These are phyloP conservation scores for Apium graveolens DNA, from an alignment of 129 eudicot species.

Conservation along the genomic window DNA sequence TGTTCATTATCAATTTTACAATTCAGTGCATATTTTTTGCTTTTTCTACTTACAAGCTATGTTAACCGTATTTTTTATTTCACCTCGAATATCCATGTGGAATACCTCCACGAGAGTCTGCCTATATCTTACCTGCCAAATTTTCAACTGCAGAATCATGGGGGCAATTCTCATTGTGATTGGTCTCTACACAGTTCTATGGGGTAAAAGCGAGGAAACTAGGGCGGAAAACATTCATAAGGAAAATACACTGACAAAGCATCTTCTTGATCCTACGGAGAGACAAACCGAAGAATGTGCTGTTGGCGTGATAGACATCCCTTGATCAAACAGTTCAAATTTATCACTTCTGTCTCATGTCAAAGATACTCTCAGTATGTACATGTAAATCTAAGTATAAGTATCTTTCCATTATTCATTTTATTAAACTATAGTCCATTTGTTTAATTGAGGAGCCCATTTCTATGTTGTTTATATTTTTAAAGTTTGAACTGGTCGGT, in stretches of 20 bases:
- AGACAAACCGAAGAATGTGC: slow-evolving; percentile 21
- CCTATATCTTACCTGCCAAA: not conserved
- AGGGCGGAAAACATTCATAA: slow-evolving; percentile 25
- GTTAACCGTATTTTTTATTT: not conserved
- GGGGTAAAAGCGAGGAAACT: slow-evolving; percentile 83
- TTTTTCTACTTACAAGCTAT: not conserved
- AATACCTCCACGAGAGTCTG: not conserved
- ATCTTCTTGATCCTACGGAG: slow-evolving; percentile 39
- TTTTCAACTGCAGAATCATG: slow-evolving; percentile 44
- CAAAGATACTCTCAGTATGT: not conserved
- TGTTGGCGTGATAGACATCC: slow-evolving; percentile 32
- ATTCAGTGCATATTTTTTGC: not conserved
- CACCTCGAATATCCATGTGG: not conserved
- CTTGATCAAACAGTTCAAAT: slow-evolving; percentile 16
- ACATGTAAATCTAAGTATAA: slow-evolving; percentile 1
- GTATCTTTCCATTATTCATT: not conserved
- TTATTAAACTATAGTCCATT: not conserved
- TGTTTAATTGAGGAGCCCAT: slow-evolving; percentile 11
- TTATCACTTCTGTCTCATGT: not conserved
- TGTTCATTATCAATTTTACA: slow-evolving; percentile 5
- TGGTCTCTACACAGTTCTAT: slow-evolving; percentile 68
- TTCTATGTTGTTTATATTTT: not conserved
- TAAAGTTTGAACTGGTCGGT: not conserved
- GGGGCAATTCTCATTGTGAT: slow-evolving; percentile 62
- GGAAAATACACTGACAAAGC: slow-evolving; percentile 43